phyloP scores from a whole-genome alignment of 345 rosid species.

The Eucalyptus curtisii region DNA sequence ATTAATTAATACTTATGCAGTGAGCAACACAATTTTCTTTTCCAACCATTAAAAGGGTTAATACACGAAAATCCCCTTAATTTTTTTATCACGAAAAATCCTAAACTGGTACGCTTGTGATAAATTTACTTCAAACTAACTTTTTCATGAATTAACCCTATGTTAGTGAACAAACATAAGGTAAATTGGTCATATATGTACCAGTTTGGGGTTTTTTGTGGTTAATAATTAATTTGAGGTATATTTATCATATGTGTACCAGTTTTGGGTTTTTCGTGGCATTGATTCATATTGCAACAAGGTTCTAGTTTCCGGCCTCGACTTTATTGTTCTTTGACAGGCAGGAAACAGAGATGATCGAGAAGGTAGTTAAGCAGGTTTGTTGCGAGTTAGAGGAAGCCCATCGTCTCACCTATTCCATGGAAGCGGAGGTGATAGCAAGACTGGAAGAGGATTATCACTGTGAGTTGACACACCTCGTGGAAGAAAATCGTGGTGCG shows the following conservation, averaged over 20 bases:
- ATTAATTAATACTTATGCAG: too few species aligned
- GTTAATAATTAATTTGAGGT: too few species aligned
- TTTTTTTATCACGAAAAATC: accelerated
- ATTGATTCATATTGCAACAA: not conserved
- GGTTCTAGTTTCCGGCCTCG: not conserved
- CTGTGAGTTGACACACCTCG: not conserved
- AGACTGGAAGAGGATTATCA: not conserved
- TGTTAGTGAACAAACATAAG: too few species aligned
- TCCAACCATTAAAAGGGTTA: too few species aligned
- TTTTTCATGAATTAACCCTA: too few species aligned
- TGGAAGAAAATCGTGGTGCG: not conserved
- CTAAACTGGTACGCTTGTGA: accelerated
- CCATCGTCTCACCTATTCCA: not conserved
- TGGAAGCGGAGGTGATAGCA: not conserved
- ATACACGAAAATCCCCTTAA: too few species aligned
- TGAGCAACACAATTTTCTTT: too few species aligned
- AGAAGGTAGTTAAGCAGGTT: not conserved
- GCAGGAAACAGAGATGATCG: not conserved
- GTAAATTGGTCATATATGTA: too few species aligned
- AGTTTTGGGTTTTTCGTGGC: accelerated
- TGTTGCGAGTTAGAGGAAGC: not conserved
- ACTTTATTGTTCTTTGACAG: not conserved
- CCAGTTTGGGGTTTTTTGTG: accelerated
- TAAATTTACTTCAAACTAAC: too few species aligned
- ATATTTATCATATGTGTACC: accelerated